phyloP scores from a whole-genome alignment of 139 green algal species.

The Edaphochlamys debaryana region DNA sequence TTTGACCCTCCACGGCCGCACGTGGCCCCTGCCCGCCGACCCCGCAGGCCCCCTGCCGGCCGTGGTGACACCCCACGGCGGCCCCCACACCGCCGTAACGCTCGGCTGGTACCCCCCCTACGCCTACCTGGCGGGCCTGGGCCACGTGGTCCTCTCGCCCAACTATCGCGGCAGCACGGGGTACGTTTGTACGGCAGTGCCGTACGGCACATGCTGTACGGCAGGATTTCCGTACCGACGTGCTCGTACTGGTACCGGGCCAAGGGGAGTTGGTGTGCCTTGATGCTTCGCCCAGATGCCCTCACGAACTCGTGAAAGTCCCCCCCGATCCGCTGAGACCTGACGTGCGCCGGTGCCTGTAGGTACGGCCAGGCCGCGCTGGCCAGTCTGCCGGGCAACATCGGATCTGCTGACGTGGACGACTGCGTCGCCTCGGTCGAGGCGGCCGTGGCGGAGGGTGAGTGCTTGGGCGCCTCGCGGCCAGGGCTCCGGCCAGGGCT shows the following conservation, averaged over 20 bases:
- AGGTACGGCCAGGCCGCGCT: slow-evolving; percentile 87
- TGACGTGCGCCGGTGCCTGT: neutral
- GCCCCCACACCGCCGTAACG: slow-evolving; percentile 83
- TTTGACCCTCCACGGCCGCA: no score
- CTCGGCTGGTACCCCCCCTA: slow-evolving; percentile 75
- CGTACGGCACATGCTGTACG: neutral
- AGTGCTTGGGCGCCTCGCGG: neutral
- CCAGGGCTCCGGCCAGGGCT: no score
- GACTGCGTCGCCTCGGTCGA: slow-evolving; percentile 88
- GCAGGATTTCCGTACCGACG: no score
- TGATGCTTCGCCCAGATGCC: no score
- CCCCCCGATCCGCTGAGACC: no score
- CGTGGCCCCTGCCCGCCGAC: neutral
- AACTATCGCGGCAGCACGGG: slow-evolving; percentile 72
- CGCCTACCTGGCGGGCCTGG: slow-evolving; percentile 73
- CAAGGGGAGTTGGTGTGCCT: no score
- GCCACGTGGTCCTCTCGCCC: slow-evolving; percentile 77
- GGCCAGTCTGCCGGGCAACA: slow-evolving; percentile 82
- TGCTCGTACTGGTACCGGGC: no score
- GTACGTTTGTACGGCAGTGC: neutral
- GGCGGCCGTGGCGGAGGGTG: slow-evolving; percentile 62
- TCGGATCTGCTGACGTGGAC: slow-evolving; percentile 82
- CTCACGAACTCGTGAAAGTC: no score
- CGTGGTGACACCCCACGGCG: slow-evolving; percentile 86
- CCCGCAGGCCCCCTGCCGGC: slow-evolving; percentile 61